These are phyloP conservation scores for Microascus cirrosus DNA, from an alignment of 2,329 filamentous ascomycete genomes.

Conservation along the genomic window DNA sequence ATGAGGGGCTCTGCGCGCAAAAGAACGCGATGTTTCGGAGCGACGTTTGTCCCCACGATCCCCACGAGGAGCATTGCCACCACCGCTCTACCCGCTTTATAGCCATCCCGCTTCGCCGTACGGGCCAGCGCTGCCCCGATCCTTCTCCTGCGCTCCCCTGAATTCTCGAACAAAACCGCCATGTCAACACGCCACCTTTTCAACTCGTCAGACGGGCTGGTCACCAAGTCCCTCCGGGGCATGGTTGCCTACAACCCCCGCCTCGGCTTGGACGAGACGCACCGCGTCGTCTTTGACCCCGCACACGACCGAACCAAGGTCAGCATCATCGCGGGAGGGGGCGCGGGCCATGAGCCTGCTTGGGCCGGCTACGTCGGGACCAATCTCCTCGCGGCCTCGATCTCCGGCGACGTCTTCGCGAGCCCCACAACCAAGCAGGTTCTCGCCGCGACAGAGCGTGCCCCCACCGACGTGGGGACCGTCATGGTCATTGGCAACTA, in stretches of 20 bases:
- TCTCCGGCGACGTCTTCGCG: constrained; percentile 52
- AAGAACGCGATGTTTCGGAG: too few relatives aligned
- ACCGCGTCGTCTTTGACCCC: constrained; percentile 39
- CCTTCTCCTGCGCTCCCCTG: too few relatives aligned
- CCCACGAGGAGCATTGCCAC: too few relatives aligned
- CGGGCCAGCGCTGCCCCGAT: too few relatives aligned
- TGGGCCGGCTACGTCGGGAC: constrained; percentile 53
- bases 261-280: constrained; percentile 35
- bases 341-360: constrained; percentile 49
- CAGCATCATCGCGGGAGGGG: constrained; percentile 41
- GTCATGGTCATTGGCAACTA: constrained; percentile 56
- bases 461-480: constrained; percentile 41
- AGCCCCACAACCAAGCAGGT: constrained; percentile 54
- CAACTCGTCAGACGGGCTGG: constrained; percentile 38
- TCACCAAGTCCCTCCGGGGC: constrained; percentile 29
- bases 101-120: too few relatives aligned
- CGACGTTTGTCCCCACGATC: too few relatives aligned
- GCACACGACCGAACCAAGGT: constrained; percentile 30
- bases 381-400: constrained; percentile 50
- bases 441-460: constrained; percentile 42
- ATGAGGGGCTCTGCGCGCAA: too few relatives aligned
- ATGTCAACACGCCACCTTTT: constrained; percentile 46
- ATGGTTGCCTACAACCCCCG: constrained; percentile 41
- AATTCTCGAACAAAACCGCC: too few relatives aligned
- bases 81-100: too few relatives aligned